These are phyloP conservation scores for Naganishia antarctica DNA, from an alignment of 768 basidiomycete genomes.

Conservation along the genomic window DNA sequence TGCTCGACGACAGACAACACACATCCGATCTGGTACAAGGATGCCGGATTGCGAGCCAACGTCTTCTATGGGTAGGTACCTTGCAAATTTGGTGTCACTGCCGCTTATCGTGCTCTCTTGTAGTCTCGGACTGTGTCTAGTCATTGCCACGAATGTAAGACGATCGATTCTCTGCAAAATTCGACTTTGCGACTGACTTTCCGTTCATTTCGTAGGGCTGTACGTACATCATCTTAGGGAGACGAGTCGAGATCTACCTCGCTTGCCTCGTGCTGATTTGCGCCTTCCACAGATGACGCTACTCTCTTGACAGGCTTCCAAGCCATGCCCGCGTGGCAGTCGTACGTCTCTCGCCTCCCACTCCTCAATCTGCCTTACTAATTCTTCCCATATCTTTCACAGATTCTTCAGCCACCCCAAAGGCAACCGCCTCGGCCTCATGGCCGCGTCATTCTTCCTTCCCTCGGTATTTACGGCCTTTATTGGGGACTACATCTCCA, in stretches of 20 bases:
- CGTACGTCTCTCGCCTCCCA: background rate
- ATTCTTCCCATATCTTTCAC: constrained; percentile 1
- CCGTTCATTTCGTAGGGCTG: background rate
- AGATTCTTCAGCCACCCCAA: constrained; percentile 30
- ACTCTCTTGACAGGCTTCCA: constrained; percentile 7
- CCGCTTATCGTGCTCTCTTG: background rate
- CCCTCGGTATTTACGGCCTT: constrained; percentile 35
- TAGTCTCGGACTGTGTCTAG: constrained; percentile 7
- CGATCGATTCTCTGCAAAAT: background rate
- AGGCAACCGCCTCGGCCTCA: constrained; percentile 33
- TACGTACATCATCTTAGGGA: constrained; percentile 7
- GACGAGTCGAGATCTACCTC: constrained; percentile 6
- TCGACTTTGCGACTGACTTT: constrained; percentile 4
- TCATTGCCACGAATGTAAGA: constrained; percentile 5
- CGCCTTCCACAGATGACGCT: background rate
- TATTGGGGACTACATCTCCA: constrained; percentile 33
- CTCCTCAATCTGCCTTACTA: constrained; percentile 1
- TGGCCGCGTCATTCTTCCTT: constrained; percentile 34
- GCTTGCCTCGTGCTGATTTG: background rate
- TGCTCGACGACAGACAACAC: background rate
- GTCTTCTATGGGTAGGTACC: constrained; percentile 5
- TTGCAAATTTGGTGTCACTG: background rate
- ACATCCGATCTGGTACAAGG: constrained; percentile 9
- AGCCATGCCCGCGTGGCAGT: constrained; percentile 9
- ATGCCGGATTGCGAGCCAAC: constrained; percentile 8